A percentile compares a stretch with the other conserved stretches of the same genome.
phyloP scores from a whole-genome alignment of 257 asterid species.

The Lycium barbarum region DNA sequence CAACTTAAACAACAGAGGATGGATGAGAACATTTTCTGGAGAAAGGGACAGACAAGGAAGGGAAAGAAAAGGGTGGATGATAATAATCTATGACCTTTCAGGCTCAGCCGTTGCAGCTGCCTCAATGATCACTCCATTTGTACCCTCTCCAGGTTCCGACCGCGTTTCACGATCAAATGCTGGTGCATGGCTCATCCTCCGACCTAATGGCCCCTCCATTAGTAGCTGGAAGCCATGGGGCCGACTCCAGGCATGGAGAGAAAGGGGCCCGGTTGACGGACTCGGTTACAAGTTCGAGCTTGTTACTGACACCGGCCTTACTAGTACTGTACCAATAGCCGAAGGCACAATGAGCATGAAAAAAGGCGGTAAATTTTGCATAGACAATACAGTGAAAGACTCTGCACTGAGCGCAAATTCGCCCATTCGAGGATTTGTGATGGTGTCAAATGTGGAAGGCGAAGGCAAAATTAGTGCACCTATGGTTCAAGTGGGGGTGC shows the following conservation, averaged over 20 bases:
- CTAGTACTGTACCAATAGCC: slow-evolving; percentile 65
- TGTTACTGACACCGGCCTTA: slow-evolving; percentile 57
- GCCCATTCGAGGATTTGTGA: slow-evolving; percentile 69
- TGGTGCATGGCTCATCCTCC: slow-evolving; percentile 89
- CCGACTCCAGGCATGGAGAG: slow-evolving; percentile 93
- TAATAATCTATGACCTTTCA: slow-evolving; percentile 73
- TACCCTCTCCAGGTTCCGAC: slow-evolving; percentile 77
- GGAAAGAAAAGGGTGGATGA: slow-evolving; percentile 92
- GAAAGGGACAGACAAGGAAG: slow-evolving; percentile 56
- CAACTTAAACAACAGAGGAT: slow-evolving; percentile 56
- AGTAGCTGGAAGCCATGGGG: slow-evolving; percentile 99
- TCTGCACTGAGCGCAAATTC: slow-evolving; percentile 44
- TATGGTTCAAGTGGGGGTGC: slow-evolving; percentile 70
- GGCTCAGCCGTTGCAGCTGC: slow-evolving; percentile 96
- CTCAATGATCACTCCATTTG: slow-evolving; percentile 91
- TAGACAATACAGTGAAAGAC: slow-evolving; percentile 57
- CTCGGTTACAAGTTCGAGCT: slow-evolving; percentile 86
- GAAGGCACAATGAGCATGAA: slow-evolving; percentile 72
- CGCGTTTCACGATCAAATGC: slow-evolving; percentile 87
- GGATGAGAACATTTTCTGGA: slow-evolving; percentile 66
- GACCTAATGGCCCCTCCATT: slow-evolving; percentile 71
- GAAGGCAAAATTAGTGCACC: slow-evolving; percentile 78
- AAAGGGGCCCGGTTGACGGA: slow-evolving; percentile 70
- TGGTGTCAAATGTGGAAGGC: slow-evolving; percentile 79
- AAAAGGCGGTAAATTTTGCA: slow-evolving; percentile 73